phyloP scores from a whole-genome alignment of 2,329 filamentous ascomycete species.

The Tolypocladium inflatum region DNA sequence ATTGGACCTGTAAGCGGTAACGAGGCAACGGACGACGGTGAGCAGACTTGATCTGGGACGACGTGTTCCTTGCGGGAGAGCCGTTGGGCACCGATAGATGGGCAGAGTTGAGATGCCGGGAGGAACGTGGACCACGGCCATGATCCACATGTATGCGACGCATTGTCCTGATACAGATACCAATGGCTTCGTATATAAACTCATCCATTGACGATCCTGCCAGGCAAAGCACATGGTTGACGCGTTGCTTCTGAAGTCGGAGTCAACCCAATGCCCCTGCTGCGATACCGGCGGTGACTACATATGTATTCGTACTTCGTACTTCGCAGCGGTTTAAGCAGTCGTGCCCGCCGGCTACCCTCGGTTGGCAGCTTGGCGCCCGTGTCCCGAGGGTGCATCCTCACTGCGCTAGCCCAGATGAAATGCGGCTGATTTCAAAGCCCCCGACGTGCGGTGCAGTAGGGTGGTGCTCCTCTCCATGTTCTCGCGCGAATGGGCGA shows the following conservation, averaged over 20 bases:
- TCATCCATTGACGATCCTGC: background rate
- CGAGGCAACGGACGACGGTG: background rate
- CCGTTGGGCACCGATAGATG: background rate
- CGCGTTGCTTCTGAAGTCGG: background rate
- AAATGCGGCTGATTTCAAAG: background rate
- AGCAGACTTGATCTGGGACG: background rate
- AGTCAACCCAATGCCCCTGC: background rate
- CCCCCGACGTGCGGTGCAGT: background rate
- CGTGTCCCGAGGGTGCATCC: background rate
- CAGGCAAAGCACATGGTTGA: background rate
- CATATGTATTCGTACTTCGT: too few species aligned
- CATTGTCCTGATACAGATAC: background rate
- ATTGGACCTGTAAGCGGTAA: constrained; percentile 9
- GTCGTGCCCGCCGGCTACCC: background rate
- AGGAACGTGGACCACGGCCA: background rate
- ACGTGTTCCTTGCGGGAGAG: background rate
- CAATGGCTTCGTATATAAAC: background rate
- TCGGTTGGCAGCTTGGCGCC: background rate
- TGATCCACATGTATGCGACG: background rate
- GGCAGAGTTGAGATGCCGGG: background rate
- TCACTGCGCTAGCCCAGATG: background rate
- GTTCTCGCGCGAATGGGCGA: background rate
- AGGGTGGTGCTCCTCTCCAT: background rate
- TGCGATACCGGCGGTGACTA: background rate
- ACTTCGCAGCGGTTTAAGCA: background rate